A percentile compares a stretch with the other conserved stretches of the same genome.
phyloP scores from a whole-genome alignment of 768 basidiomycete genomes.

The Serendipita sp. region DNA sequence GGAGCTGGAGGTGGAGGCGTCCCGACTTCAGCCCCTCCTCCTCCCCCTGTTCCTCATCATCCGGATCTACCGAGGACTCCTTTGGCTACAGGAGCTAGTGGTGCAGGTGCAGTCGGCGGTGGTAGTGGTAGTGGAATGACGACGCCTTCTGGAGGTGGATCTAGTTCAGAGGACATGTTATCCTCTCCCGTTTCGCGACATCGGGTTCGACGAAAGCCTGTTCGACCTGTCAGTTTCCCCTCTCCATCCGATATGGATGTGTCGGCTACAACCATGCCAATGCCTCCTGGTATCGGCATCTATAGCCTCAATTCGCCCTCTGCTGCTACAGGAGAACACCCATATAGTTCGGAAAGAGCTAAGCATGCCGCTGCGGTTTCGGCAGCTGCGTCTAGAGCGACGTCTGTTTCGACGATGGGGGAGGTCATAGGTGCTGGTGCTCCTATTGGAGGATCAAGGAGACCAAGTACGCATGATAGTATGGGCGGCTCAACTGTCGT shows the following conservation, averaged over 20 bases:
- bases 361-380: too few relatives aligned
- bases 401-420: neutral
- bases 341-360: too few relatives aligned
- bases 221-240: neutral
- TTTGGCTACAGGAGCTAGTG: neutral
- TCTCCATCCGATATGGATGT: neutral
- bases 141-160: neutral
- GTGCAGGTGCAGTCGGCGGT: neutral
- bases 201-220: slow-evolving; percentile 1
- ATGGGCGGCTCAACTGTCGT: slow-evolving; percentile 3
- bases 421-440: neutral
- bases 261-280: neutral
- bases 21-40: neutral
- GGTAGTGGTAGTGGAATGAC: neutral
- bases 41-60: neutral
- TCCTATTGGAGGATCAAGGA: neutral
- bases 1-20: neutral
- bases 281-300: too few relatives aligned
- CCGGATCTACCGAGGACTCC: too few relatives aligned
- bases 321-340: neutral
- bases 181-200: neutral
- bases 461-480: neutral
- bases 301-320: neutral
- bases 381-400: neutral
- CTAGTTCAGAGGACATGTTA: neutral